Base-by-base conservation (phyloP, 2,329 filamentous ascomycete genomes). In the Septoria petroselini region DNA sequence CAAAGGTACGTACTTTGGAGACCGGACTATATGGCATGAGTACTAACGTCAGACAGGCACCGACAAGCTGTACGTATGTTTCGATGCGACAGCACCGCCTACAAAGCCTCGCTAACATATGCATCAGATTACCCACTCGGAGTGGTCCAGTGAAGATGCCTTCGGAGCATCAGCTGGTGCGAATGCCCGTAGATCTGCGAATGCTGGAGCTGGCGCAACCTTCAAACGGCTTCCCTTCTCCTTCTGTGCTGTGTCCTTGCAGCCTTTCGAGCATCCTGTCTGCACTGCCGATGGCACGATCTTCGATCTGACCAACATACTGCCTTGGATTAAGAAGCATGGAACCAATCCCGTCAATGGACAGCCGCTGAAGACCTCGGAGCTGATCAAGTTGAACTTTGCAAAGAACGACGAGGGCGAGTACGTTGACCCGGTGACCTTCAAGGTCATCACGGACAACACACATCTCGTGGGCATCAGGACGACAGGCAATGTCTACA, bases 381-480 rank as follows among this genome's bases (percentile, higher is more conserved):
- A 97, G 61, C 76, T 98, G 41, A 89, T 97, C 66, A 89, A 90
- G 65, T 81, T 98, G 57, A 85, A 91, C 66, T 95, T 97, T 70
- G 80, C 88, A 53, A 91, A 91, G 68, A 98, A 97, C 69, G 87
- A 91, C 45, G 86, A 91, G 54, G 86, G 82, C 45, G 93, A 97
- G 62, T 87, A 93, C 63, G 88, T 97, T 56, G 93, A 98, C 64
- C 94, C 93, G 0, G 91, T 98, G 39, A 96, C 91, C 0, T 97
- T 88, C 77, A 98, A 98, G 70, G 87, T 95, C 34, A 89, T 98
- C 64, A 98, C 93, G 39, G 90, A 98, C 68, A 97, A 97, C 70
- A 97, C 93, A 3, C 93, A 97, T 70, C 88, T 98, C 51, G 88
- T 97, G 38, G 91, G 91, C 12, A 77, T 98, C 56, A 79, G 83